Conservation (phyloP, 768 basidiomycete genomes). For the Mrakia hoshinonis region DNA sequence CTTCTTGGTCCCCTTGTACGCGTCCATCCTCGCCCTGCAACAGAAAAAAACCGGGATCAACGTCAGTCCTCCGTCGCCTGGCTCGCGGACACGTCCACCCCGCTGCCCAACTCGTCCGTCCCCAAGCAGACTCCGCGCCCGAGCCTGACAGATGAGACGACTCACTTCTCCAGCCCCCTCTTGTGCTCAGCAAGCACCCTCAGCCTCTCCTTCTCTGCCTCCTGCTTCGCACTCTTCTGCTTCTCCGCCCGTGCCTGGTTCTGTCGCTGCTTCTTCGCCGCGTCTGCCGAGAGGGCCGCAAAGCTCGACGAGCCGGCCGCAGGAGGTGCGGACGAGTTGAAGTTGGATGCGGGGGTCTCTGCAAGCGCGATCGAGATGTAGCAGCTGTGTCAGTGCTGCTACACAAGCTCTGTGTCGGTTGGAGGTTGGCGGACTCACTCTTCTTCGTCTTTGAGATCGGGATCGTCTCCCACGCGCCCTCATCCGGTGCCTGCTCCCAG, state of each 20-base stretch:
- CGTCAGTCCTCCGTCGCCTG: no score
- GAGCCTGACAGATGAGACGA: not conserved
- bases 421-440: no score
- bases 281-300: conserved; percentile 10
- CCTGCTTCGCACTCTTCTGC: conserved; percentile 17
- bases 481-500: conserved; percentile 25
- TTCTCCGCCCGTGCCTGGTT: conserved; percentile 15
- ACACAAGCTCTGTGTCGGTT: no score
- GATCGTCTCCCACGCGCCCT: conserved; percentile 21
- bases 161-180: conserved; percentile 19
- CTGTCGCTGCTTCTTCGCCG: conserved; percentile 18
- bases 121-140: no score
- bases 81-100: no score
- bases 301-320: not conserved
- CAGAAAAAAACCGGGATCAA: not conserved
- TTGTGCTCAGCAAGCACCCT: conserved; percentile 15
- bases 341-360: conserved; percentile 4
- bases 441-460: conserved; percentile 23
- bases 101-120: no score
- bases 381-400: no score
- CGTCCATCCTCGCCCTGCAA: conserved; percentile 11
- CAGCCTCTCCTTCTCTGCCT: conserved; percentile 21
- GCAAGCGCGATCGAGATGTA: not conserved
- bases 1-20: conserved; percentile 2
- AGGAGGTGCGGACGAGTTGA: not conserved